Evolutionary conservation across 805 yeast species (phyloP).

Genomic region (Vanderwaltozyma tropicalis): DNA sequence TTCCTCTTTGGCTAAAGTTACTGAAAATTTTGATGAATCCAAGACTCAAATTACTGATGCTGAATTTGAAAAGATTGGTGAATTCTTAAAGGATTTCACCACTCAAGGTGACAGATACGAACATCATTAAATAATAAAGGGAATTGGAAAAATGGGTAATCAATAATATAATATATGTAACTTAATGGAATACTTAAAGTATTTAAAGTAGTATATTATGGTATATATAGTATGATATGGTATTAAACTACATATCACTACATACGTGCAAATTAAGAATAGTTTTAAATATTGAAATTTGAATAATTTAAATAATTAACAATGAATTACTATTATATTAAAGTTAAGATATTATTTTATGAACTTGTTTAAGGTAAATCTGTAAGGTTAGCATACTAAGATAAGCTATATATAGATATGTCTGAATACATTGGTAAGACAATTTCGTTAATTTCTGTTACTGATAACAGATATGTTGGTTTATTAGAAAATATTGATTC

Average conservation of each 20-base stretch:
- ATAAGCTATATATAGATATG: conserved; percentile 36
- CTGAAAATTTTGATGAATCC: conserved; percentile 42
- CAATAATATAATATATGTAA: not conserved
- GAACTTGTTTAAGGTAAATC: too few species aligned
- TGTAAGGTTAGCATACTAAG: too few species aligned
- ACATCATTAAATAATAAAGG: conserved; percentile 5
- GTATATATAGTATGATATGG: too few species aligned
- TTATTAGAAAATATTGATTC: conserved; percentile 79
- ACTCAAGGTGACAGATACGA: conserved; percentile 50
- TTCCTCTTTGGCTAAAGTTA: conserved; percentile 46
- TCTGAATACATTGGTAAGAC: conserved; percentile 89
- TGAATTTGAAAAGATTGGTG: conserved; percentile 46
- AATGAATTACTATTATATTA: too few species aligned
- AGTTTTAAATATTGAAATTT: too few species aligned
- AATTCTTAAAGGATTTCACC: conserved; percentile 33
- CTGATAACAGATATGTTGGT: conserved; percentile 65
- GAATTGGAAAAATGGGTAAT: not conserved
- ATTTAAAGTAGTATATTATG: too few species aligned
- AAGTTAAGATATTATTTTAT: too few species aligned
- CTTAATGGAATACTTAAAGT: not conserved
- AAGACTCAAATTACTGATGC: conserved; percentile 39
- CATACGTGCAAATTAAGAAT: too few species aligned
- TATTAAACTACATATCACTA: too few species aligned
- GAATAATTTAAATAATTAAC: too few species aligned
- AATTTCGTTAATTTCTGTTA: conserved; percentile 23